These are phyloP conservation scores for Euphorbia corollata DNA, from an alignment of 441 rosid genomes.

Conservation along the genomic window DNA sequence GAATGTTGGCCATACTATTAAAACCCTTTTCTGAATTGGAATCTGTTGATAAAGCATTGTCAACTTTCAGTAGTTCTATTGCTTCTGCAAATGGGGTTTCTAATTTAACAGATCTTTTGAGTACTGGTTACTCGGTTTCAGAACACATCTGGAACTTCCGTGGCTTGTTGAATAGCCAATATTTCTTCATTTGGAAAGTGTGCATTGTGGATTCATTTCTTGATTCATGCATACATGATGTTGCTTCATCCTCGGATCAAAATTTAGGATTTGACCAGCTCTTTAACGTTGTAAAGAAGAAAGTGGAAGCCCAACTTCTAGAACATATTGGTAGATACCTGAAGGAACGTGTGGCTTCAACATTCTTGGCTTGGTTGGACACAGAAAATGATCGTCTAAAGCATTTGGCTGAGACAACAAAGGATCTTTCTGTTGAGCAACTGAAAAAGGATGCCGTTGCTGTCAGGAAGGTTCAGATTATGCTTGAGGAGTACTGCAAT, in stretches of 20 bases:
- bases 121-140: constrained; percentile 54
- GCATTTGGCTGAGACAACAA: constrained; percentile 40
- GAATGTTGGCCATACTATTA: constrained; percentile 46
- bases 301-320: constrained; percentile 73
- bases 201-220: constrained; percentile 75
- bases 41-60: constrained; percentile 47
- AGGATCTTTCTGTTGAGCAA: constrained; percentile 40
- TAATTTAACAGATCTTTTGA: constrained; percentile 46
- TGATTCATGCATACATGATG: constrained; percentile 83
- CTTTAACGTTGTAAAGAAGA: constrained; percentile 64
- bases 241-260: constrained; percentile 65
- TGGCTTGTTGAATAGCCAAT: constrained; percentile 47
- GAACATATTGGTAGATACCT: constrained; percentile 60
- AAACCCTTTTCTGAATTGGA: constrained; percentile 76
- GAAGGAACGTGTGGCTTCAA: constrained; percentile 57
- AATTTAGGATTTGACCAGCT: constrained; percentile 92
- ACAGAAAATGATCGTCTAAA: constrained; percentile 55
- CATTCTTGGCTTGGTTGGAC: constrained; percentile 60
- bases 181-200: constrained; percentile 90
- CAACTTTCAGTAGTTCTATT: constrained; percentile 40
- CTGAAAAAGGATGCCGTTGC: constrained; percentile 42
- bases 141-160: constrained; percentile 73
- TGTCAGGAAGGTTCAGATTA: constrained; percentile 56
- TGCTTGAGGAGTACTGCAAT: constrained; percentile 92
- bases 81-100: constrained; percentile 39